phyloP scores from a whole-genome alignment of 306 rosid genomes.

The Citrullus amarus region DNA sequence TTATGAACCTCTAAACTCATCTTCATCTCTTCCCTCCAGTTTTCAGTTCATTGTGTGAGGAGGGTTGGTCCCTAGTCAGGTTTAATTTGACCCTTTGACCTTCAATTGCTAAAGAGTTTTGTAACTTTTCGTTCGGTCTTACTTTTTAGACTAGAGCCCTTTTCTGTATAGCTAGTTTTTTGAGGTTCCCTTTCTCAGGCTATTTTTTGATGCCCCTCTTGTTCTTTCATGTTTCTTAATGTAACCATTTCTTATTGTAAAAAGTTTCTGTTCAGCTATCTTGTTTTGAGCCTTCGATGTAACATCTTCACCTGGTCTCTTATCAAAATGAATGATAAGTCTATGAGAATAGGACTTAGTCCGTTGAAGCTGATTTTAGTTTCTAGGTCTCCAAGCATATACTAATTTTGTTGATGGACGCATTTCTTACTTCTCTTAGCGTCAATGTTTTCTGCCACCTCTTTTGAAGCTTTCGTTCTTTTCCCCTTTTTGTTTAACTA shows the following conservation, averaged over 20 bases:
- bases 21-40: neutral
- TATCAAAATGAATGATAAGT: neutral
- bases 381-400: neutral
- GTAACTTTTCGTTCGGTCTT: neutral
- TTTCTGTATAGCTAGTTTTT: neutral
- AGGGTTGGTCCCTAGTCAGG: neutral
- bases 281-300: neutral
- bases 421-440: neutral
- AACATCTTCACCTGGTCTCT: neutral
- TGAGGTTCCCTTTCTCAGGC: neutral
- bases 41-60: neutral
- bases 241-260: neutral
- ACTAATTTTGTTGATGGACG: neutral
- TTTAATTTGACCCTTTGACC: neutral
- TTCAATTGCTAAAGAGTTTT: neutral
- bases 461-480: neutral
- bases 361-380: neutral
- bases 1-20: neutral
- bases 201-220: neutral
- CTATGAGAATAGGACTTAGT: neutral
- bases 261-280: neutral
- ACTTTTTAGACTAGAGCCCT: neutral
- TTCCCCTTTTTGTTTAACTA: constrained; percentile 10
- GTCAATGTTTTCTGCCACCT: neutral
- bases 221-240: neutral